Evolutionary conservation across 1,139 yeast species (phyloP), one percentile per base, ranked within the genome.

Genomic region (Yamadazyma diospyri): DNA sequence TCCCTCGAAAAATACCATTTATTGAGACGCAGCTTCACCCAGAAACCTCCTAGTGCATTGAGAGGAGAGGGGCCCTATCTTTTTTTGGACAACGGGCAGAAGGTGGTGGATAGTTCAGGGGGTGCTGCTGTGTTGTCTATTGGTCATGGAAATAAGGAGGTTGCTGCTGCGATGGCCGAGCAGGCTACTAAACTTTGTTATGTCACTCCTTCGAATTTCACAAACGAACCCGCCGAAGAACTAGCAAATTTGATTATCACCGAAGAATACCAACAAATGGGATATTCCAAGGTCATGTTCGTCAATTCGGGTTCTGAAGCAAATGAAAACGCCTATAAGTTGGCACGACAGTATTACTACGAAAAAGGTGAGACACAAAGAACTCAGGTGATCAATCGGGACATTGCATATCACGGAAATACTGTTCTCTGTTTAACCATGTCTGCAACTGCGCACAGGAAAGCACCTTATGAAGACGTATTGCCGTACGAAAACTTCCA

Each of bases 41-140:
- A 6, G 5, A 30, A 30, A 12, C 33, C 33, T 2, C 33, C 33
- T 12, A 5, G 11, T 3, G 28, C 28, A 5, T 4, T 30, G 4
- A 11, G 14, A 5, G 33, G 33, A 3, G 28, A 30, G 14, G 33
- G 33, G 4, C n/a, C 28, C 8, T 23, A 23, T 18, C 19, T 25
- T 14, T 18, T 13, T 18, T 23, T 27, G 16, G 33, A 30, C 11
- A 24, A 30, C 21, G 34, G 28, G 3, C 15, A 15, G 11, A 30
- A 52, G 11, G 42, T 73, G 15, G 53, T 76, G 26, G 81, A 76
- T 48, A 78, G 71, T 18, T 54, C 64, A 42, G 71, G 80, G 9
- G 81, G 82, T 38, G 82, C 81, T 7, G 81, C 81, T 15, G 81
- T 76, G 19, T 72, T 72, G 20, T 71, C 79, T 0, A 57, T 76